Evolutionary conservation across 2,329 filamentous ascomycete genomes (phyloP).

Genomic region (Graphium sp.): DNA sequence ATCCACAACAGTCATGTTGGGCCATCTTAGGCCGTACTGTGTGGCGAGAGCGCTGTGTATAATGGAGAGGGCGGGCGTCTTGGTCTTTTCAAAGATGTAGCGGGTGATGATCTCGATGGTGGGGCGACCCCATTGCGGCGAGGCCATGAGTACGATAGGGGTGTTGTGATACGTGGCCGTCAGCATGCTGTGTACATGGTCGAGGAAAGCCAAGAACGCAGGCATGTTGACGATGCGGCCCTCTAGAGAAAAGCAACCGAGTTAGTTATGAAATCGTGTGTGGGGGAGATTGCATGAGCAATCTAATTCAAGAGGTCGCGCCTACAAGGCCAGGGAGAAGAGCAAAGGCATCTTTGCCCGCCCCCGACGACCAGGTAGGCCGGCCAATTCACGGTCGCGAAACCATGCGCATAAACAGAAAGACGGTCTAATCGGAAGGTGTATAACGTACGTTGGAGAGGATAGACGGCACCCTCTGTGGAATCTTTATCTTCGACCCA

Average conservation of each 20-base stretch:
- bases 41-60: conserved; percentile 81
- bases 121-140: conserved; percentile 77
- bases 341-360: no score
- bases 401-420: no score
- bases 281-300: no score
- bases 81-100: conserved; percentile 95
- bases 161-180: conserved; percentile 93
- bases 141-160: conserved; percentile 76
- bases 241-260: conserved; percentile 31
- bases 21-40: conserved; percentile 62
- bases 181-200: conserved; percentile 78
- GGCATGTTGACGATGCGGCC: conserved; percentile 82
- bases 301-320: no score
- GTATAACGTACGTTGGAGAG: conserved; percentile 40
- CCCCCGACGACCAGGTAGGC: no score
- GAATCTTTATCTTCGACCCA: conserved; percentile 83
- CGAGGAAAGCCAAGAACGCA: conserved; percentile 83
- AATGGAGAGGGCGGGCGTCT: conserved; percentile 78
- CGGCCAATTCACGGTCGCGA: no score
- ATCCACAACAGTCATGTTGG: conserved; percentile 74
- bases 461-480: conserved; percentile 79
- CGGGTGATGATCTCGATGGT: conserved; percentile 80
- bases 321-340: no score
- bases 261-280: no score
- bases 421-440: no score